Evolutionary conservation across 805 yeast genomes (phyloP), one percentile per base, ranked within the genome.

Genomic region (Candida pini): DNA sequence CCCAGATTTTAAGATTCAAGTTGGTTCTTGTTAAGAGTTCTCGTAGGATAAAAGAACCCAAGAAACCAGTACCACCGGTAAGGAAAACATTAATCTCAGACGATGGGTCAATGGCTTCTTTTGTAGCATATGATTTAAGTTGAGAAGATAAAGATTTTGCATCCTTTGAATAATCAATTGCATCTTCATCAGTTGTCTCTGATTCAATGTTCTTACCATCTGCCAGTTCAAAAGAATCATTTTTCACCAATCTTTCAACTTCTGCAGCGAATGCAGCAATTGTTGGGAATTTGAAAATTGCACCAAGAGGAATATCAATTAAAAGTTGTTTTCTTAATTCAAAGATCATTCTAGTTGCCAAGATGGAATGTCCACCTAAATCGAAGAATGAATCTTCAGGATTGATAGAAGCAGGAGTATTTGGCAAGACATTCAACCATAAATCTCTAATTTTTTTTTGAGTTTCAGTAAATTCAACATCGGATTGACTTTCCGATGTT

Each of bases 291-390:
- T 83, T 84, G 73, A 89, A 94, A 41, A 94, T 81, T 6, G 83
- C 78, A 4, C 96, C 96, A 41, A 92, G 67, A 17, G 98, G 97
- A 34, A 92, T 66, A 41, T 88, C 95, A 27, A 89, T 73, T 26
- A 76, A 71, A 40, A 89, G 67, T 46, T 71, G 73, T 64, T 83
- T 81, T 57, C 97, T 76, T 48, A 92, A 73, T 47, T 84, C 89
- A 52, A 92, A 92, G 41, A 92, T 90, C 96, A 92, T 88, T 56
- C 94, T 76, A 0, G 99, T 94, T 6, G 97, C 97, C 43, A 92
- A 68, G 50, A 92, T 90, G 1, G 97, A 90, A 61, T 92, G 99
- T 2, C 99, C 99, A 39, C 99, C 99, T 34, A 94, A 66, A 55
- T 92, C 99, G 53, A 92, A 92, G 74, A 92, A 92, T 2, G 95